phyloP scores from a whole-genome alignment of 2,329 filamentous ascomycete genomes.

The Apiospora koreana region DNA sequence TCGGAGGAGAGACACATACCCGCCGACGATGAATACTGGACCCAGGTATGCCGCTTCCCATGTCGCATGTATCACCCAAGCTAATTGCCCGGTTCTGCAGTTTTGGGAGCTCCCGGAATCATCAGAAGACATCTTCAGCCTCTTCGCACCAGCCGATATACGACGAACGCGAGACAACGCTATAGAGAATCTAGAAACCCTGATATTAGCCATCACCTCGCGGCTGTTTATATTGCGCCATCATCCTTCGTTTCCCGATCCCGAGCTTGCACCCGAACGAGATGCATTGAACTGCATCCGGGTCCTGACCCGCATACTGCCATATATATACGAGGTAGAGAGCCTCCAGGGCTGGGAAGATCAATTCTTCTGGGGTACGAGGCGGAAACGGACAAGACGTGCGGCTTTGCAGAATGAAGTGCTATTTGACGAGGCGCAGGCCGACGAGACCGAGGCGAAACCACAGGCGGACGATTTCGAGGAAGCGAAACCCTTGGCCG shows the following conservation, averaged over 20 bases:
- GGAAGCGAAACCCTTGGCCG: conserved; percentile 82
- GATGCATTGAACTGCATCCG: conserved; percentile 96
- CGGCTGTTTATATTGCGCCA: conserved; percentile 81
- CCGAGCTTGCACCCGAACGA: conserved; percentile 75
- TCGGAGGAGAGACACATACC: conserved; percentile 89
- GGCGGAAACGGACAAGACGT: conserved; percentile 70
- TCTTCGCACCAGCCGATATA: conserved; percentile 88
- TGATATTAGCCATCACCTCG: conserved; percentile 81
- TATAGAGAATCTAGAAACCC: conserved; percentile 84
- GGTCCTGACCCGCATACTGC: conserved; percentile 83
- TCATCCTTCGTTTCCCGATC: conserved; percentile 87
- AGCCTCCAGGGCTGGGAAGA: conserved; percentile 84
- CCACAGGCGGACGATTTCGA: conserved; percentile 67
- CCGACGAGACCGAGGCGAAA: conserved; percentile 45
- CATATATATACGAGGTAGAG: conserved; percentile 90
- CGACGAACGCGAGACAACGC: conserved; percentile 84
- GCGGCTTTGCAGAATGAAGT: conserved; percentile 71
- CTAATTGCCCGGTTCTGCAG: conserved; percentile 42
- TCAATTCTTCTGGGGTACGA: conserved; percentile 84
- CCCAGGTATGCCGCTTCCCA: conserved; percentile 63
- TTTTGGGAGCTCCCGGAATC: conserved; percentile 98
- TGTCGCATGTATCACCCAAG: conserved; percentile 19
- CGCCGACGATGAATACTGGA: conserved; percentile 90
- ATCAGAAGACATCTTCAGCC: conserved; percentile 92
- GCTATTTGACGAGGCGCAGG: conserved; percentile 76